Base-by-base conservation (phyloP, 768 basidiomycete species). In the Kwoniella botswanensis region DNA sequence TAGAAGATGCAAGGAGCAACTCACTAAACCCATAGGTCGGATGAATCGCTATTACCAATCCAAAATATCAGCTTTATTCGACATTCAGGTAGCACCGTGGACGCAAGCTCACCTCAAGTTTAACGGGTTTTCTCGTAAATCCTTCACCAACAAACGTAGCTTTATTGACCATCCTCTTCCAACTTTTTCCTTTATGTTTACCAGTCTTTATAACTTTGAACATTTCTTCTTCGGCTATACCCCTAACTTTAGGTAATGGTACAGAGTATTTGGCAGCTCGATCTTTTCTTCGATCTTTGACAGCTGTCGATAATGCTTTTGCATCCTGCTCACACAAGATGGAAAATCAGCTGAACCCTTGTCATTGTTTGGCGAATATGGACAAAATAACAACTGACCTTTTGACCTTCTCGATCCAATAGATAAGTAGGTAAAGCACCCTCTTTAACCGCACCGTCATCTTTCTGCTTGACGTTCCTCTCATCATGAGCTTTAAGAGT, bases 161-260 rank as follows among this genome's bases (percentile, higher is more conserved):
- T 85, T 99, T 99, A 67, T 94, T 97, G 71, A 99, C 93, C 94
- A 98, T 98, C 75, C 94, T 89, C 86, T 99, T 99, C 97, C 97
- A 99, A 18, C 92, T 88, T 85, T 98, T 99, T 80, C 88, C 90
- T 86, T 94, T 97, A 82, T 88, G 92, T 86, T 98, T 98, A 66
- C 97, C 97, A 0, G 96, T 94, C 87, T 94, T 93, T 87, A 99
- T 86, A 41, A 99, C 97, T 87, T 95, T 98, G 88, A 99, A 99
- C 92, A 94, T 97, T 87, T 99, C 97, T 79, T 98, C 97, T 84
- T 99, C 97, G 17, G 96, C 95, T 76, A 99, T 98, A 21, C 97
- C 97, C 70, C 96, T 87, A 63, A 99, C 97, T 85, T 94, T 96
- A 60, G 97, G 97, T 71, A 99, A 82, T 4, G 97, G 97, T 1